Evolutionary conservation across 2,329 filamentous ascomycete genomes (phyloP), one percentile per base, ranked within the genome.

Genomic region (Calonectria pteridis): DNA sequence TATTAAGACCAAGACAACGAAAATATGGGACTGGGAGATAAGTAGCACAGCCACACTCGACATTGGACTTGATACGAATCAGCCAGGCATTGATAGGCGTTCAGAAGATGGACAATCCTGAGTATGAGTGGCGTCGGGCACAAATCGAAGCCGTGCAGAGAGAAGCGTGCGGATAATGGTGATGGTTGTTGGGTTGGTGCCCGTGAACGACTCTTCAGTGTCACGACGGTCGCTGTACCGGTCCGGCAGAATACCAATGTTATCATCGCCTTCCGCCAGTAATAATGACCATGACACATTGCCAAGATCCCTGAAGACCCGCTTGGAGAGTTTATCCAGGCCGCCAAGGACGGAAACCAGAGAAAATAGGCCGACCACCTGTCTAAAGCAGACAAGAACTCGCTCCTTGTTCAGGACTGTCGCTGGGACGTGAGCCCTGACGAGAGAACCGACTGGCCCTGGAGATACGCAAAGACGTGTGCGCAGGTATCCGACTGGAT

Each of bases 391-490:
- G 81, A 84, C 59, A 74, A 77, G 1, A 72, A 75, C 1, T 83
- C 81, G 9, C 82, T 88, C 6, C 86, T 83, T 63, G 81, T 87
- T 18, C 86, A 87, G 65, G 87, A 88, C 73, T 86, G 81, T 72
- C 84, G 84, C 73, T 87, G 87, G n/a, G 73, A 37, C 35, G 3
- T 3, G 2, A 37, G 70, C 31, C 53, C 77, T 81, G 1, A 76
- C 28, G 67, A 72, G 49, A 4, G 43, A 23, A 73, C 49, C 3
- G 88, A 89, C 80, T 89, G 87, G 87, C 83, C 87, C 0, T 89
- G 88, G 88, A 81, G 88, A 59, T 89, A 89, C 76, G 88, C 88
- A 28, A 90, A 89, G 79, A 88, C 85, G 0, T 88, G 86, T 63
- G 85, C 84, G 2, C 87, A 89, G 72, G 82, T 84, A 1, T 83